These are phyloP conservation scores for Phytophthora pisi DNA, from an alignment of 352 stramenopile species.

Conservation along the genomic window DNA sequence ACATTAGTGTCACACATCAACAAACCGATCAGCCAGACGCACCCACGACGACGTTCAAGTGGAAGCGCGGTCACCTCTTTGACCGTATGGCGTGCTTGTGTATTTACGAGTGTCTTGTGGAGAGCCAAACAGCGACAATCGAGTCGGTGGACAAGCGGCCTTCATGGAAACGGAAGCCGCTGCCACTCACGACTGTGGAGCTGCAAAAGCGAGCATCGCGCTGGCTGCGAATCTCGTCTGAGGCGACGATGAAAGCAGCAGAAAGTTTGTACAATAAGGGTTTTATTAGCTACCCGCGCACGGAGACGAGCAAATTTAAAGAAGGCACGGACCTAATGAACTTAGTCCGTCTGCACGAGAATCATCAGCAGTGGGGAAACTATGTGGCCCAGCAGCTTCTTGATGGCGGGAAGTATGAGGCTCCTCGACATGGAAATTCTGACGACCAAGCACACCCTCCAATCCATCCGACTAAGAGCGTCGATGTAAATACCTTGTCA, in stretches of 20 bases:
- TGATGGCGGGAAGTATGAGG: constrained; percentile 67
- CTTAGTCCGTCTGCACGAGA: constrained; percentile 79
- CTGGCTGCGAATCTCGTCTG: constrained; percentile 96
- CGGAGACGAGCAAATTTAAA: constrained; percentile 99
- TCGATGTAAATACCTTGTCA: constrained; percentile 67
- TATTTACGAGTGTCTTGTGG: constrained; percentile 90
- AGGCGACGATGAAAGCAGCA: constrained; percentile 96
- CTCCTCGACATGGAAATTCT: constrained; percentile 89
- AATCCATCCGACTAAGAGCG: constrained; percentile 98
- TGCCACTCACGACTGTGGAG: constrained; percentile 98
- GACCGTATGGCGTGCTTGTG: constrained; percentile 93
- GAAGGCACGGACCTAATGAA: constrained; percentile 89
- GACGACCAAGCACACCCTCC: constrained; percentile 98
- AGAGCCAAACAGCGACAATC: constrained; percentile 66
- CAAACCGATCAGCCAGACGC: constrained; percentile 51
- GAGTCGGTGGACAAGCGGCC: constrained; percentile 72
- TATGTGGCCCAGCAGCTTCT: constrained; percentile 80
- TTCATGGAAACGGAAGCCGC: constrained; percentile 95
- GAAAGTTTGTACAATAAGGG: constrained; percentile 98
- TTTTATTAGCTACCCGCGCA: constrained; percentile 98
- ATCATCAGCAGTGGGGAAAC: constrained; percentile 70
- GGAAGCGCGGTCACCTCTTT: constrained; percentile 95
- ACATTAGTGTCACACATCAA: constrained; percentile 90
- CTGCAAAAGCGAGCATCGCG: constrained; percentile 97
- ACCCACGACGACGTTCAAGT: constrained; percentile 93